Evolutionary conservation across 2,329 filamentous ascomycete species (phyloP).

Genomic region (Apiospora malaysiana): DNA sequence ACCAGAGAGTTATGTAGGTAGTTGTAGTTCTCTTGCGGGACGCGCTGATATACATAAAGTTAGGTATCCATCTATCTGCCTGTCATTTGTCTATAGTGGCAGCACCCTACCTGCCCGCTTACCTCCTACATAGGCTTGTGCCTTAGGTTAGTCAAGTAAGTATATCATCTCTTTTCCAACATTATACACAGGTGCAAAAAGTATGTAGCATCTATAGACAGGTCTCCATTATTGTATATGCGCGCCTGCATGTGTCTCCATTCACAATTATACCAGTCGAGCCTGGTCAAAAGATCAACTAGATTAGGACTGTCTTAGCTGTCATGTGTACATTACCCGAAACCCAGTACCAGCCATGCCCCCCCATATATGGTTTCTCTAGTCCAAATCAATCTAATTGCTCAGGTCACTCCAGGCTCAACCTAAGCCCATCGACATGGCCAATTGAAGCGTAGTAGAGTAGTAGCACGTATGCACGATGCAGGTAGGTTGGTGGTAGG

Average conservation of each 20-base stretch:
- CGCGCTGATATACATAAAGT: background rate
- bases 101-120: background rate
- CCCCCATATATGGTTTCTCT: slow-evolving; percentile 9
- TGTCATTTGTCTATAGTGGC: background rate
- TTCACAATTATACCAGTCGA: background rate
- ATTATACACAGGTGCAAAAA: background rate
- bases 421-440: background rate
- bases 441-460: background rate
- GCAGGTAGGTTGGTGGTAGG: background rate
- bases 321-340: slow-evolving; percentile 15
- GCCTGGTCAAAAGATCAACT: slow-evolving; percentile 3
- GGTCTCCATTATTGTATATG: background rate
- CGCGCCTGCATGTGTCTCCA: background rate
- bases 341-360: slow-evolving; percentile 7
- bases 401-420: background rate
- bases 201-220: slow-evolving; percentile 1
- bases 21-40: background rate
- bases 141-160: too few relatives aligned
- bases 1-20: background rate
- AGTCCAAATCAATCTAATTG: slow-evolving; percentile 13
- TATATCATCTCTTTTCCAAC: background rate
- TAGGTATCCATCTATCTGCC: background rate
- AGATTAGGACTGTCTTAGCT: slow-evolving; percentile 8
- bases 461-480: background rate
- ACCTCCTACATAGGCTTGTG: background rate